These are phyloP conservation scores for Euptelea pleiosperma DNA, from an alignment of 164 flowering plant species.

Conservation along the genomic window DNA sequence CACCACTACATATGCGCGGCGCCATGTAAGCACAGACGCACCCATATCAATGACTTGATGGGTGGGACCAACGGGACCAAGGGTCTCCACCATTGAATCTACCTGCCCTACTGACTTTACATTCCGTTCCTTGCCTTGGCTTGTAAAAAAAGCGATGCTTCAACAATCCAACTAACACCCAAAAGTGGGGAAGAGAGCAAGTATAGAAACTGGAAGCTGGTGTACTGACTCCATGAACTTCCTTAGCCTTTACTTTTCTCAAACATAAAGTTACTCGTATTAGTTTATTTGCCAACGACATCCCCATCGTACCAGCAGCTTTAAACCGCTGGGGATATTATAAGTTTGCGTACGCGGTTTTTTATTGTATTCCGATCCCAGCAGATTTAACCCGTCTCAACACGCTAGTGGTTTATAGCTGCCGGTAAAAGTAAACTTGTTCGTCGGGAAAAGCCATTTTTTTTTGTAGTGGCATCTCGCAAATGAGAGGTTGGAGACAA, in stretches of 20 bases:
- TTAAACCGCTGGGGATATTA: background rate
- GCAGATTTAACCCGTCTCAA: background rate
- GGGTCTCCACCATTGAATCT: no score
- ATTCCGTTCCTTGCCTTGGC: constrained; percentile 2
- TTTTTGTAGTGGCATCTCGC: no score
- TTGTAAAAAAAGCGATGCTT: constrained; percentile 16
- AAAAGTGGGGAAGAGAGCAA: background rate
- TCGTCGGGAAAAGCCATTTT: no score
- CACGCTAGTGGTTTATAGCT: background rate
- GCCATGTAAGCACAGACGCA: no score
- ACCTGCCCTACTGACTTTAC: background rate
- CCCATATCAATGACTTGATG: no score
- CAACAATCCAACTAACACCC: constrained; percentile 11
- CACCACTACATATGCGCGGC: no score
- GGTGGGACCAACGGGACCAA: no score
- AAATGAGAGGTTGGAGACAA: no score
- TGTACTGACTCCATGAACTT: constrained; percentile 9
- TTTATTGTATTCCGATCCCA: background rate
- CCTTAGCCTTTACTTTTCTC: constrained; percentile 18
- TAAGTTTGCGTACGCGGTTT: background rate
- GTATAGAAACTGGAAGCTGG: background rate
- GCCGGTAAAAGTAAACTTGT: no score
- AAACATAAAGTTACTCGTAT: constrained; percentile 2
- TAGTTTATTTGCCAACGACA: background rate
- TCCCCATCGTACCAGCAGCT: background rate